Evolutionary conservation across 106 monocot species (phyloP).

Genomic region (Platanthera zijinensis): DNA sequence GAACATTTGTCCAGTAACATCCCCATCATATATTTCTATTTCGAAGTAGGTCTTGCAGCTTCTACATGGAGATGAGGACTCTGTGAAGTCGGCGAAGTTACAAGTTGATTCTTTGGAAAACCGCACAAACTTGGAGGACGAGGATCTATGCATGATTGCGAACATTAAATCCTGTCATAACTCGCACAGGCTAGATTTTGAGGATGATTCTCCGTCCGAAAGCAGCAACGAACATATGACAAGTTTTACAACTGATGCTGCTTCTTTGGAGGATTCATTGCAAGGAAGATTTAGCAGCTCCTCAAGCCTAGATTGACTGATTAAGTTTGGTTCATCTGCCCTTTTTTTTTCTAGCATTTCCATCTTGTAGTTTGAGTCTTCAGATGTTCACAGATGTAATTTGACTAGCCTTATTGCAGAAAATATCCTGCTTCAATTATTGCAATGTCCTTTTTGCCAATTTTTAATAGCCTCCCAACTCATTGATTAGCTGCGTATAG

Average conservation of each 20-base stretch:
- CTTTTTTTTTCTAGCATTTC: not conserved
- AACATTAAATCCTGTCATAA: conserved; percentile 58
- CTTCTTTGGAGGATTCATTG: conserved; percentile 64
- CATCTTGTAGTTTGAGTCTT: not conserved
- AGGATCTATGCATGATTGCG: conserved; percentile 5
- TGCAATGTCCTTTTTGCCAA: not conserved
- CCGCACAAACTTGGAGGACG: conserved; percentile 23
- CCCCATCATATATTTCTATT: not conserved
- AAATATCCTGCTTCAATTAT: not conserved
- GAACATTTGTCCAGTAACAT: not conserved
- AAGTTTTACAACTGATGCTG: conserved; percentile 31
- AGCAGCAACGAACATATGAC: conserved; percentile 33
- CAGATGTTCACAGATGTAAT: not conserved
- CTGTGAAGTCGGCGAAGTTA: conserved; percentile 32
- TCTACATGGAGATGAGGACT: conserved; percentile 59
- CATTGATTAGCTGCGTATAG: not conserved
- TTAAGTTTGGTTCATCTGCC: not conserved
- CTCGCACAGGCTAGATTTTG: conserved; percentile 50
- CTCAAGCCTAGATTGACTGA: conserved; percentile 62
- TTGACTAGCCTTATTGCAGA: not conserved
- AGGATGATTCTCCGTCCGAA: conserved; percentile 46
- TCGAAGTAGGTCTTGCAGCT: conserved; percentile 55
- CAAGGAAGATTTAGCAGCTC: conserved; percentile 59
- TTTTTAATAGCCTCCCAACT: not conserved
- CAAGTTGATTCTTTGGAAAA: conserved; percentile 24